These are phyloP conservation scores for Trichothecium sympodiale DNA, from an alignment of 2,329 filamentous ascomycete species.

Conservation along the genomic window DNA sequence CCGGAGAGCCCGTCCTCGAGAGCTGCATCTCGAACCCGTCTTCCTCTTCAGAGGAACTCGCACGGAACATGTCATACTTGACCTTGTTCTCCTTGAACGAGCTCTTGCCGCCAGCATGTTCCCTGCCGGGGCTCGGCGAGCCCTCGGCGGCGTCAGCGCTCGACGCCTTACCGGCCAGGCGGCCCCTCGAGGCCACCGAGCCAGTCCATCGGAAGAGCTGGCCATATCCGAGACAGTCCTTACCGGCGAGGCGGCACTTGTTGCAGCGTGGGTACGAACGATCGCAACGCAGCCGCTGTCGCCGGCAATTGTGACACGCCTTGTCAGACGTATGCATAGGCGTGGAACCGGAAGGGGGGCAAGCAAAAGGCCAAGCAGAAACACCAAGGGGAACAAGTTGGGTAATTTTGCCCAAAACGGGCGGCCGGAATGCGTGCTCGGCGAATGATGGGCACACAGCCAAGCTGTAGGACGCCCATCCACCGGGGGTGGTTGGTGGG, in stretches of 20 bases:
- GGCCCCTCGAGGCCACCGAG: conserved; percentile 30
- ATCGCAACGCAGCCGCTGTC: conserved; percentile 41
- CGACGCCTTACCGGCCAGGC: conserved; percentile 27
- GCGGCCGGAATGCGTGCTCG: no score
- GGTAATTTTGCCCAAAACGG: no score
- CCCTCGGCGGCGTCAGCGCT: conserved; percentile 14
- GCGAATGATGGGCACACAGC: no score
- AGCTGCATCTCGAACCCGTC: background rate
- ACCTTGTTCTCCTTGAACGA: no score
- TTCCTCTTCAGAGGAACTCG: background rate
- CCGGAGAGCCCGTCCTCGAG: background rate
- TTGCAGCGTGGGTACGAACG: conserved; percentile 37
- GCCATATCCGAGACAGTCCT: conserved; percentile 42
- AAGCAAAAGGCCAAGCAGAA: no score
- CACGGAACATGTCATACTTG: no score
- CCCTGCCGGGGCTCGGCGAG: no score
- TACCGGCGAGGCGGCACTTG: conserved; percentile 36
- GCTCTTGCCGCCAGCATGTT: no score
- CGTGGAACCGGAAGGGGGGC: no score
- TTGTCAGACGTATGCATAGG: conserved; percentile 14
- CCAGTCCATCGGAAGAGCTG: conserved; percentile 42
- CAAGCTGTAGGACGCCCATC: no score
- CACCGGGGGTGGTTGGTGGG: no score
- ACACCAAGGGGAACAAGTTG: no score
- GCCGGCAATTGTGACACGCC: conserved; percentile 43